A percentile compares a stretch with the other conserved stretches of the same genome.
Conservation (phyloP, 1,284 basidiomycete genomes). For the Malassezia psittaci region DNA sequence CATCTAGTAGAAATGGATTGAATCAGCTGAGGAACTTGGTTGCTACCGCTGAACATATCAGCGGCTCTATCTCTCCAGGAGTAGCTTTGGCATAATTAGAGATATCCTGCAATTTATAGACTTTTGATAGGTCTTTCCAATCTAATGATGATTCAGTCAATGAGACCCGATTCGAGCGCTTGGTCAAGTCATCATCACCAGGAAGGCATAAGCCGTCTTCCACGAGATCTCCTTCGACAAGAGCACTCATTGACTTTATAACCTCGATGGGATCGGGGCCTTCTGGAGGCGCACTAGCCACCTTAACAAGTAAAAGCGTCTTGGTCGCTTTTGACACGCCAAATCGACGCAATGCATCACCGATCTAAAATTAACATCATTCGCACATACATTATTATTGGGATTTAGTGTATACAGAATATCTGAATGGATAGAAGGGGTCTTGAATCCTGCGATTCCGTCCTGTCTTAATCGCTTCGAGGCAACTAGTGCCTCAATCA, state of each 20-base stretch:
- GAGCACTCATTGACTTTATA: constrained; percentile 5
- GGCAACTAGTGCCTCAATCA: constrained; percentile 12
- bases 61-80: background rate
- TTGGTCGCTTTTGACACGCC: constrained; percentile 8
- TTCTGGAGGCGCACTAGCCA: background rate
- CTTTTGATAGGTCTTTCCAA: constrained; percentile 7
- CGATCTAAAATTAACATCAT: constrained; percentile 10
- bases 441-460: constrained; percentile 11
- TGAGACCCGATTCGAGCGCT: background rate
- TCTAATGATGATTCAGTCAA: background rate
- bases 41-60: constrained; percentile 10
- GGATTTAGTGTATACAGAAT: constrained; percentile 19
- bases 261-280: constrained; percentile 1
- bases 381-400: constrained; percentile 15
- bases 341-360: constrained; percentile 16
- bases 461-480: background rate
- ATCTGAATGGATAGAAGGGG: constrained; percentile 21
- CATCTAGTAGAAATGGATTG: constrained; percentile 21
- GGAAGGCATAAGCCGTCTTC: background rate
- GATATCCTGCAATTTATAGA: constrained; percentile 13
- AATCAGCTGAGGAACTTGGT: constrained; percentile 14
- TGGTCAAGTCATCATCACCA: background rate
- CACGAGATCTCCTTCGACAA: constrained; percentile 10
- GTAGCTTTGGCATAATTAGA: background rate
- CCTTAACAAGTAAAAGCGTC: constrained; percentile 11